Conservation (phyloP, 2,329 filamentous ascomycete species). For the Monascus ruber region DNA sequence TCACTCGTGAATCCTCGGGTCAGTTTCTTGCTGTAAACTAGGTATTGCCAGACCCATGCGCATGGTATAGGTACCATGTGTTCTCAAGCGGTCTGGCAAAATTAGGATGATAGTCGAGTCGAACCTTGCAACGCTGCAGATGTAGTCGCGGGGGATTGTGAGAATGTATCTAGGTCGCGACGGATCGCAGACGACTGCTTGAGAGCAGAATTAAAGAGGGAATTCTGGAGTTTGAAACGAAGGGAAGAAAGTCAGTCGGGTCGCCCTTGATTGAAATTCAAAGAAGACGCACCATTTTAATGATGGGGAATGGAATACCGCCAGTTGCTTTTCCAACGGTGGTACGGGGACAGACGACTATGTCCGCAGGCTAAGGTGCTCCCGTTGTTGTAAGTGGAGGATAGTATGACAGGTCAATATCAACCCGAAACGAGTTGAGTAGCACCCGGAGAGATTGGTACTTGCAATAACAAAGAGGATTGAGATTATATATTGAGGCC, state of each 20-base stretch:
- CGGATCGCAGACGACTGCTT: conserved; percentile 74
- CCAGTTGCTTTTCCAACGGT: too few relatives aligned
- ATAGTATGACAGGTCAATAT: too few relatives aligned
- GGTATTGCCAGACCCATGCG: too few relatives aligned
- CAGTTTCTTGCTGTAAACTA: neutral
- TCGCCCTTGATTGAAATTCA: neutral
- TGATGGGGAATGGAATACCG: neutral
- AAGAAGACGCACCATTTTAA: conserved; percentile 9
- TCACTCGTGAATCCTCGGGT: conserved; percentile 17
- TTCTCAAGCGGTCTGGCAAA: neutral
- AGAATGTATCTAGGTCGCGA: conserved; percentile 61
- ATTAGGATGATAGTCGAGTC: neutral
- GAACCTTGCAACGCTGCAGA: conserved; percentile 52
- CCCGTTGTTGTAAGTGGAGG: too few relatives aligned
- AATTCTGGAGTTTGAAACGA: conserved; percentile 46
- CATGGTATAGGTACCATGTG: neutral
- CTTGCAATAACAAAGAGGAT: too few relatives aligned
- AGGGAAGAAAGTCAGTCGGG: too few relatives aligned
- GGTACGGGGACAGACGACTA: too few relatives aligned
- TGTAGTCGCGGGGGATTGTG: conserved; percentile 45
- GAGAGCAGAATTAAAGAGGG: conserved; percentile 73
- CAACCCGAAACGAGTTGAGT: neutral
- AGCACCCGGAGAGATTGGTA: too few relatives aligned
- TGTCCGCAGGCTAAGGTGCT: too few relatives aligned
- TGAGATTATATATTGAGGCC: conserved; percentile 12